Evolutionary conservation across 345 rosid genomes (phyloP), one percentile per base, ranked within the genome.

Genomic region (Corymbia maculata): DNA sequence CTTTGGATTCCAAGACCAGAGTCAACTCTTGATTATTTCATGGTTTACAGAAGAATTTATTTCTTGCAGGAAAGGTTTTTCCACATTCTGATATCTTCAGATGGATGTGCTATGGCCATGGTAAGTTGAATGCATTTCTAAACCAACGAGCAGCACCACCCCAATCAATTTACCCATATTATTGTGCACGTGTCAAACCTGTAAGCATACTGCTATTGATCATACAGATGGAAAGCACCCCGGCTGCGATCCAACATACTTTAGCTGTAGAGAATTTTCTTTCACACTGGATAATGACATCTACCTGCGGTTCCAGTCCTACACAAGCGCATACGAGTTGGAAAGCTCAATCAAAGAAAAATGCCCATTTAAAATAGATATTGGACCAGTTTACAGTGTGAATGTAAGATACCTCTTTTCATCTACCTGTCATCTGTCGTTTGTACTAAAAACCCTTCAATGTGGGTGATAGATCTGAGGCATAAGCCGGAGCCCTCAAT

Each of bases 21-120:
- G 66, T 86, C 64, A 16, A n/a, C 59, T 87, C 8, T 28, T 2
- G n/a, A 75, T 85, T 22, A 8, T 19, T 86, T 8, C 22, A 50
- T 75, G 52, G 84, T 32, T 19, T 12, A 52, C 51, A 44, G 55
- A 85, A 82, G 13, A n/a, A 32, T 88, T 75, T 51, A 53, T 87
- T 79, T 80, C 8, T 57, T 92, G 91, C 99, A 97, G 99, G 96
- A 86, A 96, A 94, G 89, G 92, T 94, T 47, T 97, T 97, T 91
- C 99, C 99, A 87, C 90, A 94, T 93, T 91, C 90, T 51, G 98
- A 97, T 89, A 92, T 96, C 47, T 90, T 95, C 92, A 96, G 94
- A 90, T 97, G 99, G 98, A 91, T 96, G 94, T 96, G 94, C 57
- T 96, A 97, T 66, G 99, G 99, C 89, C 94, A 98, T 86, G 99